Evolutionary conservation across 148 eudicot species (phyloP), one percentile per base, ranked within the genome.

Genomic region (Persicaria tinctoria): DNA sequence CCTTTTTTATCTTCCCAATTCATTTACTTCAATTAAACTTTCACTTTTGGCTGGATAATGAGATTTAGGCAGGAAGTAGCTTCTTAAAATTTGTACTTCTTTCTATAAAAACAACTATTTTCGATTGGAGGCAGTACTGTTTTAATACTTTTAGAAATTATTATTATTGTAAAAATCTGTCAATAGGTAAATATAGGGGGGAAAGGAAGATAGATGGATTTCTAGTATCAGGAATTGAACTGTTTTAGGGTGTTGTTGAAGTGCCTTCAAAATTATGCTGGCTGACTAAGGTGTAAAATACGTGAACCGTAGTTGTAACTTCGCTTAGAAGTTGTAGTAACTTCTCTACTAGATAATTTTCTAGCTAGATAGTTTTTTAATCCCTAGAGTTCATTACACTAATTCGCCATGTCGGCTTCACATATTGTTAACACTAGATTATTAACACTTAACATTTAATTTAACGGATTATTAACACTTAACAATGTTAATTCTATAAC

Each of bases 61-160:
- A 51, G 47, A 8, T 45, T 0, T 59, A 70, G 56, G 16, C 44
- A 41, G 51, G 51, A 75, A 18, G 75, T 49, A 82, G 75, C 74
- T 46, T 76, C 41, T 32, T 32, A 32, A 32, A 32, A 1, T 32
- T 32, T 32, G 2, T 32, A 32, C 41, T 32, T 32, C 41, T 32
- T 32, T 32, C 41, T 32, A 32, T 32, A 32, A 32, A 32, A 32
- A 32, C 41, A 32, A 32, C 41, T 32, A 32, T 32, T 32, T 32
- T 32, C 41, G 41, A 32, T 32, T 32, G 41, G 41, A 32, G 41
- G 41, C 41, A 32, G 41, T 32, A 2, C 41, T 32, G 5, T 56
- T 56, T 56, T 55, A 17, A 7, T 8, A 8, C 10, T 17, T 56
- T 18, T 7, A 8, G 62, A 56, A 17, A 1, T 17, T n/a, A 56